Evolutionary conservation across 345 rosid genomes (phyloP).

Genomic region (Citrus unshiu): DNA sequence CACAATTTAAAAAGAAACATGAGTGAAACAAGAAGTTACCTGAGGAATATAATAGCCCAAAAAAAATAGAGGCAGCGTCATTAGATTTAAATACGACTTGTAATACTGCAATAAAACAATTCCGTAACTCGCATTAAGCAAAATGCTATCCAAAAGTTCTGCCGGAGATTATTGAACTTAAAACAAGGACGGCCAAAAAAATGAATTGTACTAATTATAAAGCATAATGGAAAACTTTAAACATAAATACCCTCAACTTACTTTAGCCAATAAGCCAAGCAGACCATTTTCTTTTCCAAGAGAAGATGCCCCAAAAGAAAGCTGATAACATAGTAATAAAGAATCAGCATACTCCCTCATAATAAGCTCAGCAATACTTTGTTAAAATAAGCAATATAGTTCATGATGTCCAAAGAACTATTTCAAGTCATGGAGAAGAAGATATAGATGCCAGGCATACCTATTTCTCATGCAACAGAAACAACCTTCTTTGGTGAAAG

Average conservation of each 20-base stretch:
- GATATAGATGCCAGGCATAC: neutral
- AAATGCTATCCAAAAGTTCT: constrained; percentile 5
- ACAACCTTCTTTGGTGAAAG: neutral
- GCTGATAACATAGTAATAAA: constrained; percentile 30
- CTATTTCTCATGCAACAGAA: neutral
- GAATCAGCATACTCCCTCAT: constrained; percentile 1
- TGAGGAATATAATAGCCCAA: constrained; percentile 71
- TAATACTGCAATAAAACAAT: constrained; percentile 52
- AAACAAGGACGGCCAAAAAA: constrained; percentile 3
- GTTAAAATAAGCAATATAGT: neutral
- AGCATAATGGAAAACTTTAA: neutral
- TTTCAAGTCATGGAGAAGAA: neutral
- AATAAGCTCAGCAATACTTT: neutral
- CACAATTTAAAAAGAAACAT: neutral
- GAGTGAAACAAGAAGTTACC: constrained; percentile 36
- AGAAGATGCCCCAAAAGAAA: constrained; percentile 49
- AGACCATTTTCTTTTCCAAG: constrained; percentile 34
- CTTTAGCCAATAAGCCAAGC: constrained; percentile 47
- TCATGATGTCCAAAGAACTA: neutral
- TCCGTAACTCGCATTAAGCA: neutral
- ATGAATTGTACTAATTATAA: neutral
- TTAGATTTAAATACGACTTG: constrained; percentile 50
- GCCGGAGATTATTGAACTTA: neutral
- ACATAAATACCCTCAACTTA: constrained; percentile 32
- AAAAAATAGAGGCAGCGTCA: constrained; percentile 47